Evolutionary conservation across 495 filamentous ascomycete species (phyloP).

Genomic region (Acidomyces sp.): DNA sequence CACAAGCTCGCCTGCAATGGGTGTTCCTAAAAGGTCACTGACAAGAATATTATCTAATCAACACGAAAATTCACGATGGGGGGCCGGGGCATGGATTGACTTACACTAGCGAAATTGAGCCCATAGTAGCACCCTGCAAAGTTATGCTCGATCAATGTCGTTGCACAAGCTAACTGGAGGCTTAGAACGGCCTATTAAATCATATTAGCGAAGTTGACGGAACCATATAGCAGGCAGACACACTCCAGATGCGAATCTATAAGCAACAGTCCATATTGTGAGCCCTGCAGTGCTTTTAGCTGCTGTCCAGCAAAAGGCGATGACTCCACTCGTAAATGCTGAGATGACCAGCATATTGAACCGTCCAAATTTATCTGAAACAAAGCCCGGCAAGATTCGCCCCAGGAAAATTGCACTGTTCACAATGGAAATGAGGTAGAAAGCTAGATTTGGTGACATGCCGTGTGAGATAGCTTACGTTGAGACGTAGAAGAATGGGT

Average conservation of each 20-base stretch:
- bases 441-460: conserved; percentile 36
- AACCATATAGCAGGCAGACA: neutral
- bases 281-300: conserved; percentile 29
- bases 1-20: conserved; percentile 14
- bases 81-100: neutral
- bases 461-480: conserved; percentile 38
- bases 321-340: conserved; percentile 27
- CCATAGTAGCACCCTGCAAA: conserved; percentile 6
- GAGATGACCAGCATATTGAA: conserved; percentile 34
- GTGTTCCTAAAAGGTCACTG: conserved; percentile 11
- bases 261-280: conserved; percentile 27
- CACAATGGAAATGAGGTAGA: conserved; percentile 25
- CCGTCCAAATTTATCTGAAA: conserved; percentile 42
- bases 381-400: conserved; percentile 41
- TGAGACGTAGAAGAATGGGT: conserved; percentile 45
- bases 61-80: neutral
- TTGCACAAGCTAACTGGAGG: conserved; percentile 14
- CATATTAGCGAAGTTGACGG: neutral
- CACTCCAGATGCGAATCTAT: conserved; percentile 32
- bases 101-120: conserved; percentile 4
- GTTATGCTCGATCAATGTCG: conserved; percentile 1
- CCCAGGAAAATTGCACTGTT: conserved; percentile 39
- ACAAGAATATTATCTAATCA: neutral
- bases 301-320: conserved; percentile 33
- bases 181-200: conserved; percentile 12